Evolutionary conservation across 2,329 filamentous ascomycete species (phyloP).

Genomic region (Aquanectria penicillioides): DNA sequence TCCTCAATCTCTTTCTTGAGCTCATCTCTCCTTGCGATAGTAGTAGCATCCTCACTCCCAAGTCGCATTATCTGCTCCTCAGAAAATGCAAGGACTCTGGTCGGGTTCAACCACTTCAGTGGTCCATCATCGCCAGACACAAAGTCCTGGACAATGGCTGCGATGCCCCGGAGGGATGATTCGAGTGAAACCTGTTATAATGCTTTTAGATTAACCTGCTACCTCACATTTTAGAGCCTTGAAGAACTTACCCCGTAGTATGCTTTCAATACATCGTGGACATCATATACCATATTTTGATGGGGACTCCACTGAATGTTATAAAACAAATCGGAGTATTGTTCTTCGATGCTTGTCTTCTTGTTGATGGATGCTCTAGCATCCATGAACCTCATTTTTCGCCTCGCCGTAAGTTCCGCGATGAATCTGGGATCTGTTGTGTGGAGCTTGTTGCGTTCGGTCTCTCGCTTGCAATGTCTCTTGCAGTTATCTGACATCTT

Average conservation of each 20-base stretch:
- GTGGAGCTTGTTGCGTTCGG: conserved; percentile 23
- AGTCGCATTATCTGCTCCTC: conserved; percentile 25
- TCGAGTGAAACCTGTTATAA: conserved; percentile 39
- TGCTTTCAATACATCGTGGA: conserved; percentile 49
- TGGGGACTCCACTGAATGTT: conserved; percentile 17
- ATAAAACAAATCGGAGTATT: not conserved
- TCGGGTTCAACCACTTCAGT: conserved; percentile 20
- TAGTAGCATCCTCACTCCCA: conserved; percentile 30
- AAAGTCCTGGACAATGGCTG: conserved; percentile 24
- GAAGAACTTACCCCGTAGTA: conserved; percentile 47
- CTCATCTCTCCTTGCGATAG: conserved; percentile 23
- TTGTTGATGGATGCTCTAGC: not conserved
- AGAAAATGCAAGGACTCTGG: conserved; percentile 18
- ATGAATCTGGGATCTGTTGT: conserved; percentile 39
- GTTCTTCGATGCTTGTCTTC: too few species aligned
- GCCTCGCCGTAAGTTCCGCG: conserved; percentile 30
- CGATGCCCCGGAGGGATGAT: conserved; percentile 40
- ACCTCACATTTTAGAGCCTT: accelerated
- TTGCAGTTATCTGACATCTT: conserved; percentile 7
- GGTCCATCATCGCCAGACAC: conserved; percentile 31
- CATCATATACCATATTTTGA: conserved; percentile 45
- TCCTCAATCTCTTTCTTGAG: conserved; percentile 32
- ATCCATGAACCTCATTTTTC: conserved; percentile 32
- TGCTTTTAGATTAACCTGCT: not conserved
- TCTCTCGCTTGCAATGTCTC: conserved; percentile 21